These are phyloP conservation scores for Xylaria flabelliformis DNA, from an alignment of 495 filamentous ascomycete species.

Conservation along the genomic window DNA sequence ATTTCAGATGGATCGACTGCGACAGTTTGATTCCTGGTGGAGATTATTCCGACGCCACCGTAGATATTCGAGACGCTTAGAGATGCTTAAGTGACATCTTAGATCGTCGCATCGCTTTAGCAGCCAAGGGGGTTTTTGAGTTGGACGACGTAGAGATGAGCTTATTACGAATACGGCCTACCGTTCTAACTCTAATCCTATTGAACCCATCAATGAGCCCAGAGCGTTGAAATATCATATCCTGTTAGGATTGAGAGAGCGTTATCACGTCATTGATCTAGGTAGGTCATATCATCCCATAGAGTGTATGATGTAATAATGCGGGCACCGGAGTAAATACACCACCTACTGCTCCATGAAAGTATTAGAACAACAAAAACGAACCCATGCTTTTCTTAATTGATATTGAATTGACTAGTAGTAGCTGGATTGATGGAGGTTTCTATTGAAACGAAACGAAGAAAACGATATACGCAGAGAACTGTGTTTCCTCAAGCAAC, in stretches of 20 bases:
- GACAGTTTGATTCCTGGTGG: neutral
- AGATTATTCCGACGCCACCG: neutral
- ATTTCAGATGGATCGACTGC: neutral
- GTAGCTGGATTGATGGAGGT: neutral
- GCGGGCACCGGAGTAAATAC: neutral
- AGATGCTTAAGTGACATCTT: neutral
- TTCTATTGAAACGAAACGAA: neutral
- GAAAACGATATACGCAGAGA: neutral
- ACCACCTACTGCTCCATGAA: neutral
- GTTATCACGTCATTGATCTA: slow-evolving; percentile 10
- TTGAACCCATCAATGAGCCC: neutral
- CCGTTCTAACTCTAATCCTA: neutral
- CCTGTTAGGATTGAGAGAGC: neutral
- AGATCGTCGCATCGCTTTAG: neutral
- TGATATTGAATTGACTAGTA: neutral
- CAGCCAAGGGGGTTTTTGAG: neutral
- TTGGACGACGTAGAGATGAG: slow-evolving; percentile 20
- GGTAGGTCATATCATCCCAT: neutral
- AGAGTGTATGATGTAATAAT: neutral
- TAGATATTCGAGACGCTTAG: neutral
- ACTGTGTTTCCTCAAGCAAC: neutral
- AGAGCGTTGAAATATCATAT: neutral
- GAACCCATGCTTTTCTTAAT: neutral
- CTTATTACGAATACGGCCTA: neutral
- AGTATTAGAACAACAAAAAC: neutral